These are phyloP conservation scores for Rosa rugosa DNA, from an alignment of 306 rosid species.

Conservation along the genomic window DNA sequence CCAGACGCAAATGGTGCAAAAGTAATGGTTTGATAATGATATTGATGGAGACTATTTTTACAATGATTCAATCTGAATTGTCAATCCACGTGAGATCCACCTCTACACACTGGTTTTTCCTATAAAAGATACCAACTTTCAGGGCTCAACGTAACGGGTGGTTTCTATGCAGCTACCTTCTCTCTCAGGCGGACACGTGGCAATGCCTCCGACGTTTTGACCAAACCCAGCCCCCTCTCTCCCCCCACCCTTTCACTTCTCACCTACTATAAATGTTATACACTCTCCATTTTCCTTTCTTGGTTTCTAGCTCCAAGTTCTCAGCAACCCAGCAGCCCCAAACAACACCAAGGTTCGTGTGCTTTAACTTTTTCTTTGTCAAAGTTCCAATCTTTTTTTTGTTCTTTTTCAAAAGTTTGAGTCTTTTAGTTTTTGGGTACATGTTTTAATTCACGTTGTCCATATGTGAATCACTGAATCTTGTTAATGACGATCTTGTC, in stretches of 20 bases:
- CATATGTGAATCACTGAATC: conserved; percentile 10
- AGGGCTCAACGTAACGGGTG: conserved; percentile 31
- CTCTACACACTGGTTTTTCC: background rate
- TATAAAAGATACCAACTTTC: conserved; percentile 10
- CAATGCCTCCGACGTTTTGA: conserved; percentile 25
- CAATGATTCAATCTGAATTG: background rate
- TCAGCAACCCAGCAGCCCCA: background rate
- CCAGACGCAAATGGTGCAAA: background rate
- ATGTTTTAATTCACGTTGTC: background rate
- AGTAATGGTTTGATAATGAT: background rate
- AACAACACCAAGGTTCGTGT: background rate
- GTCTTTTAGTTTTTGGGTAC: background rate
- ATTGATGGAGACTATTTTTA: background rate
- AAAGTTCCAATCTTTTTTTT: conserved; percentile 2
- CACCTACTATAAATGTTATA: background rate
- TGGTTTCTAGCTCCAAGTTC: conserved; percentile 2
- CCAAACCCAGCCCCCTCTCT: conserved; percentile 4
- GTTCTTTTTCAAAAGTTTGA: background rate
- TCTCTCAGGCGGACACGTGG: conserved; percentile 28
- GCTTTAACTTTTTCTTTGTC: background rate
- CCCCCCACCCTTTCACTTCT: background rate
- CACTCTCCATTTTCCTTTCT: background rate
- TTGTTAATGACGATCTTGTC: conserved; percentile 12
- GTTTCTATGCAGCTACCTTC: conserved; percentile 33
- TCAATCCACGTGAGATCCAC: conserved; percentile 8